These are phyloP conservation scores for Lycium ferocissimum DNA, from an alignment of 257 asterid species.

Conservation along the genomic window DNA sequence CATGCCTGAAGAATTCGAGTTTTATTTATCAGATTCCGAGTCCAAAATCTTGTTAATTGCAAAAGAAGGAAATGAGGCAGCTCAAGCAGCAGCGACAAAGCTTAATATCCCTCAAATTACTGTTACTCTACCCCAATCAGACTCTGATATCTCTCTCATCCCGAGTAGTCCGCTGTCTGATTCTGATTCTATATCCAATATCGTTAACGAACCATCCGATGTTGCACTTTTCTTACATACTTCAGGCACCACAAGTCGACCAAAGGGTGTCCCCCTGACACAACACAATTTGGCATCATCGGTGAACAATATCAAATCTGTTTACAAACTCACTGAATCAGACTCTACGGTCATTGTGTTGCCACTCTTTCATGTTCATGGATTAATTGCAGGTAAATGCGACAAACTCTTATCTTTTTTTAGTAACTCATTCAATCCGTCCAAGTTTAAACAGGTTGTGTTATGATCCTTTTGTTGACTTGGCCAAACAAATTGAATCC, in stretches of 20 bases:
- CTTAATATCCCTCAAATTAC: slow-evolving; percentile 75
- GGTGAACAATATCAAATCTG: slow-evolving; percentile 71
- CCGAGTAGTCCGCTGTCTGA: slow-evolving; percentile 47
- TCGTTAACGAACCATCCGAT: slow-evolving; percentile 76
- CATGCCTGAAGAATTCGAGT: slow-evolving; percentile 87
- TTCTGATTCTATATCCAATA: slow-evolving; percentile 48
- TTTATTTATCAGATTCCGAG: slow-evolving; percentile 84
- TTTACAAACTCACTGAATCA: slow-evolving; percentile 69
- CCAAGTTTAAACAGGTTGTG: neutral
- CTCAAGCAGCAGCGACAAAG: slow-evolving; percentile 87
- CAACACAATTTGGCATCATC: slow-evolving; percentile 81
- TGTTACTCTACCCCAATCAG: slow-evolving; percentile 54
- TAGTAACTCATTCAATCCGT: neutral
- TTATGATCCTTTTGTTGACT: neutral
- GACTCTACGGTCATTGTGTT: slow-evolving; percentile 92
- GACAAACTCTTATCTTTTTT: neutral
- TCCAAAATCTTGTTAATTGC: slow-evolving; percentile 74
- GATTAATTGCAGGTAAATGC: slow-evolving; percentile 61
- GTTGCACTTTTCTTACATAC: slow-evolving; percentile 92
- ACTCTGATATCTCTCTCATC: slow-evolving; percentile 50
- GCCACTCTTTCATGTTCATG: slow-evolving; percentile 96
- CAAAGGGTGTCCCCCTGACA: slow-evolving; percentile 93
- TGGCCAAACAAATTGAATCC: neutral
- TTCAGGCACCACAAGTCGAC: slow-evolving; percentile 98
- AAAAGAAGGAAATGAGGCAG: slow-evolving; percentile 83